Conservation (phyloP, 148 eudicot genomes). For the Rhododendron mucronatum region DNA sequence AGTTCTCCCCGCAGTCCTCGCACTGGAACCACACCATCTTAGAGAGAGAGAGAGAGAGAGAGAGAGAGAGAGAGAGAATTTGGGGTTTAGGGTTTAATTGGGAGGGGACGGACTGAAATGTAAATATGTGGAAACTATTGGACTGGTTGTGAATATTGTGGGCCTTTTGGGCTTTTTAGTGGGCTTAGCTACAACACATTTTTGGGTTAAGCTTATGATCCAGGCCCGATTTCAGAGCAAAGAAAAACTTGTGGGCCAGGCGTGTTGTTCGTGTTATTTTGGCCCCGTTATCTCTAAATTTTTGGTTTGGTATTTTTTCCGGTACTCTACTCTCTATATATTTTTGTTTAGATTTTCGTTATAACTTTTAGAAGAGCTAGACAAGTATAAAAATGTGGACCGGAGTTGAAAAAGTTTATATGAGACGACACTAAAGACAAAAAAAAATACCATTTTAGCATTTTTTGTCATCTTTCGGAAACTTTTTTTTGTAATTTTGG, state of each 20-base stretch:
- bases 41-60: not conserved
- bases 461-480: too few species aligned
- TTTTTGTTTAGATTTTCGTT: too few species aligned
- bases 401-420: too few species aligned
- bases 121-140: not conserved
- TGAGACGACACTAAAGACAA: too few species aligned
- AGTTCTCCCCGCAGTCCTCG: conserved; percentile 82
- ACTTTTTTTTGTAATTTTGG: not conserved
- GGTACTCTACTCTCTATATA: too few species aligned
- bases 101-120: conserved; percentile 7
- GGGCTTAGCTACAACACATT: not conserved
- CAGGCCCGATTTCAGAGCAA: not conserved
- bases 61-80: not conserved
- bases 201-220: not conserved
- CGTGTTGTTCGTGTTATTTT: not conserved
- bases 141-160: not conserved
- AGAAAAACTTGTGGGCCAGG: not conserved
- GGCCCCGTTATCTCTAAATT: not conserved
- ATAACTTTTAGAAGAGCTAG: too few species aligned
- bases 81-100: conserved; percentile 8
- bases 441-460: too few species aligned
- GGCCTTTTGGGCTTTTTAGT: not conserved
- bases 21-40: conserved; percentile 97
- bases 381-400: not conserved
- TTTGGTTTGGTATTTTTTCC: not conserved